Evolutionary conservation across 2,329 filamentous ascomycete genomes (phyloP).

Genomic region (Triangularia setosa): DNA sequence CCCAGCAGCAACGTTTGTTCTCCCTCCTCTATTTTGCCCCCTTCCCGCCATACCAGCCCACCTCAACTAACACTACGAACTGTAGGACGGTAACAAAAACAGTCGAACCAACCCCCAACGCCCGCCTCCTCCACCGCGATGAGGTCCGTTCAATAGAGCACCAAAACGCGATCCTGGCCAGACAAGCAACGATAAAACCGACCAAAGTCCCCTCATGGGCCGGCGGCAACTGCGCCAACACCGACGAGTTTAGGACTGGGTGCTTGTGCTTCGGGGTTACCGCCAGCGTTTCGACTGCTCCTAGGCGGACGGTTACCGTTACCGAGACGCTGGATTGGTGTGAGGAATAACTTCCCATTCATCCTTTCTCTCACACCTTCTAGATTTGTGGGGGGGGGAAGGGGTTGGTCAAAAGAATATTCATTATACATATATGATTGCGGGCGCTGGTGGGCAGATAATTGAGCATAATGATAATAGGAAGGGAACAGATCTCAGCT

Average conservation of each 20-base stretch:
- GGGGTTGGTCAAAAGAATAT: too few species aligned
- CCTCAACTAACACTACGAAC: background rate
- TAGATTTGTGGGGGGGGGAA: background rate
- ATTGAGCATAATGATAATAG: too few species aligned
- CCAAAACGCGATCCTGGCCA: constrained; percentile 11
- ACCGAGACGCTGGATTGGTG: constrained; percentile 41
- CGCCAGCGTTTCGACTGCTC: constrained; percentile 35
- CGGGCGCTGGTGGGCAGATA: too few species aligned
- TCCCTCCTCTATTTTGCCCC: background rate
- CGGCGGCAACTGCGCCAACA: constrained; percentile 33
- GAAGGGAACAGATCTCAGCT: too few species aligned
- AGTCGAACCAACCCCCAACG: constrained; percentile 20
- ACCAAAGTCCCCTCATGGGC: constrained; percentile 40
- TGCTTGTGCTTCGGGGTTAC: constrained; percentile 46
- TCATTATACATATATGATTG: too few species aligned
- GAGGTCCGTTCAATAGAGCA: constrained; percentile 10
- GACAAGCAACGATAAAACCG: constrained; percentile 30
- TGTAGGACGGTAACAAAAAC: constrained; percentile 39
- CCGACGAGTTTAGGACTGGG: constrained; percentile 37
- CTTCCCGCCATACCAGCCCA: background rate
- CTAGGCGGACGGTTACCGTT: constrained; percentile 38
- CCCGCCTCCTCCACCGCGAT: constrained; percentile 27
- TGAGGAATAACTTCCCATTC: constrained; percentile 28
- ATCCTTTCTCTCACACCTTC: background rate
- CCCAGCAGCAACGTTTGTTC: constrained; percentile 38